Conservation (phyloP, 805 yeast genomes). For the Yamadazyma insecticola region DNA sequence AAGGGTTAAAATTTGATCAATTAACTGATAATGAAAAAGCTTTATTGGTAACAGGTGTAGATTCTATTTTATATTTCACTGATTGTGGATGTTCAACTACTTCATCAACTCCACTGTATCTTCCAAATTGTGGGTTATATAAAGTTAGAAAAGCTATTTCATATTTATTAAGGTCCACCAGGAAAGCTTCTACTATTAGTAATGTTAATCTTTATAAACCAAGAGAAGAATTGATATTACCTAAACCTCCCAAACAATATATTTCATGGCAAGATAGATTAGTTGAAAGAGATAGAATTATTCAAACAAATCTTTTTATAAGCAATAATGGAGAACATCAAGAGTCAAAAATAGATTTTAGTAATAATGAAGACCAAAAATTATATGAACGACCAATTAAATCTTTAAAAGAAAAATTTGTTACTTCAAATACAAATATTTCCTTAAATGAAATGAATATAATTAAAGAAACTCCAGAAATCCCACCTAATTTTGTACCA, state of each 20-base stretch:
- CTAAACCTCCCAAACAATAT: slow-evolving; percentile 25
- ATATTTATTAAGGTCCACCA: slow-evolving; percentile 53
- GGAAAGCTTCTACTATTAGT: slow-evolving; percentile 43
- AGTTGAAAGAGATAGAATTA: slow-evolving; percentile 23
- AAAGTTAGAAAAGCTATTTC: slow-evolving; percentile 62
- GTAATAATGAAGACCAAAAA: too few species aligned
- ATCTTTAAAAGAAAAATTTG: not conserved
- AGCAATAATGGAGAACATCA: slow-evolving; percentile 3
- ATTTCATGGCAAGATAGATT: slow-evolving; percentile 35
- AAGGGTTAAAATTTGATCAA: slow-evolving; percentile 43
- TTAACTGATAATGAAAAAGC: slow-evolving; percentile 51
- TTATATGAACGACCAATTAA: too few species aligned
- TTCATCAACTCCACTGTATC: slow-evolving; percentile 18
- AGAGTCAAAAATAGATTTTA: too few species aligned
- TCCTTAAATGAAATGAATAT: too few species aligned
- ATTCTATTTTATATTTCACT: slow-evolving; percentile 53
- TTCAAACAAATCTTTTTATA: slow-evolving; percentile 6
- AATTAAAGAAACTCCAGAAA: too few species aligned
- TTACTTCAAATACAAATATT: too few species aligned
- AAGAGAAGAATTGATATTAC: slow-evolving; percentile 33
- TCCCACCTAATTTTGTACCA: too few species aligned
- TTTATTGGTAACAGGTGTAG: slow-evolving; percentile 55
- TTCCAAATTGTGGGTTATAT: slow-evolving; percentile 48
- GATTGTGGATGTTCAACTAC: slow-evolving; percentile 60
- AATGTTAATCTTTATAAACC: slow-evolving; percentile 32